A percentile compares a stretch with the other conserved stretches of the same genome.
Conservation (phyloP, 2,329 filamentous ascomycete genomes). For the Botrytis squamosa region DNA sequence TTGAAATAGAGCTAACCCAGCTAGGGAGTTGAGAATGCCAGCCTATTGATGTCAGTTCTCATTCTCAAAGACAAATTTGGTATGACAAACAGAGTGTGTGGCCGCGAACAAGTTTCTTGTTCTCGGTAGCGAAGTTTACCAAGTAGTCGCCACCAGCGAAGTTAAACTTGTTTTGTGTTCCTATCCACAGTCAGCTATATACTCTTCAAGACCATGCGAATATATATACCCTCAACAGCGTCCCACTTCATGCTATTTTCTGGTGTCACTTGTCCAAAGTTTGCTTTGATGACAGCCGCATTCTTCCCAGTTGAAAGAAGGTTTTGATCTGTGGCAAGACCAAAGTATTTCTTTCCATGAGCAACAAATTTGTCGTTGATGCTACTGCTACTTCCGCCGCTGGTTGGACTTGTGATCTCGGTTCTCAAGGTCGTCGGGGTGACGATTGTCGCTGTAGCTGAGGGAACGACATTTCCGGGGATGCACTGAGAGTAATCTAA, state of each 20-base stretch:
- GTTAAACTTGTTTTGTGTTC: slow-evolving; percentile 51
- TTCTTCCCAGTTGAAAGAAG: slow-evolving; percentile 50
- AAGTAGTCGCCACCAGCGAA: slow-evolving; percentile 58
- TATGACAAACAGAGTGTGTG: slow-evolving; percentile 59
- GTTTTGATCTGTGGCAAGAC: slow-evolving; percentile 55
- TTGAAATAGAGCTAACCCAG: slow-evolving; percentile 57
- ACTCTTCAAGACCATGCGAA: not conserved
- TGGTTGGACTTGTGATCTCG: slow-evolving; percentile 2
- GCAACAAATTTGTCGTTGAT: slow-evolving; percentile 57
- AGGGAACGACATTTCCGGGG: slow-evolving; percentile 18
- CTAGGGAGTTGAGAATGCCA: slow-evolving; percentile 61
- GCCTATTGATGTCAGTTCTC: slow-evolving; percentile 44
- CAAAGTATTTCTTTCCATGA: slow-evolving; percentile 65
- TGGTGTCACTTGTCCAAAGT: slow-evolving; percentile 64
- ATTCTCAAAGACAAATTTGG: slow-evolving; percentile 54
- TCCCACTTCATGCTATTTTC: slow-evolving; percentile 75
- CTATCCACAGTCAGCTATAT: slow-evolving; percentile 5
- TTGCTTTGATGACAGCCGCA: slow-evolving; percentile 53
- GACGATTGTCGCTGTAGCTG: slow-evolving; percentile 18
- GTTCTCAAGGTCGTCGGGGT: slow-evolving; percentile 18
- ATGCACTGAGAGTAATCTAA: slow-evolving; percentile 34
- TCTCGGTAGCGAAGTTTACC: slow-evolving; percentile 55
- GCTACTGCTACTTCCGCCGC: slow-evolving; percentile 46
- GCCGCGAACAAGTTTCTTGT: slow-evolving; percentile 60
- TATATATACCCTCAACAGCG: slow-evolving; percentile 45